Conservation (phyloP, 768 basidiomycete species). For the Psilocybe sp. region DNA sequence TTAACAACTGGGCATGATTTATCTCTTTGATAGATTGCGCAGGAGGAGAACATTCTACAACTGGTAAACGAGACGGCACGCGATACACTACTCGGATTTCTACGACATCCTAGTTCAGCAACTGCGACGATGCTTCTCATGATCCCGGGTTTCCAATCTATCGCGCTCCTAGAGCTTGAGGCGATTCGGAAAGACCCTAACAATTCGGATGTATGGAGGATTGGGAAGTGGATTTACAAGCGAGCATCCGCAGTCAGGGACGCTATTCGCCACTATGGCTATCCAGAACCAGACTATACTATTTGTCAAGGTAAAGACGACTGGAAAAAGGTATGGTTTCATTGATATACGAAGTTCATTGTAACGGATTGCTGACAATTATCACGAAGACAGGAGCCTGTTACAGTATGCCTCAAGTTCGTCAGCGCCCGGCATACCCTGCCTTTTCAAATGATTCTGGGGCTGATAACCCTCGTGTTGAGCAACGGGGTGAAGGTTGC, state of each 20-base stretch:
- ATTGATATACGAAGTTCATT: neutral
- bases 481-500: constrained; percentile 6
- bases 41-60: constrained; percentile 1
- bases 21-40: neutral
- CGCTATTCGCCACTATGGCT: neutral
- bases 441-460: constrained; percentile 1
- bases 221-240: constrained; percentile 3
- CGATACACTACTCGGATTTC: neutral
- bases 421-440: neutral
- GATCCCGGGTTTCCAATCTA: neutral
- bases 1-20: neutral
- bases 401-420: constrained; percentile 8
- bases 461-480: constrained; percentile 4
- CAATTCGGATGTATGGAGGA: neutral
- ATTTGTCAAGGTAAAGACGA: neutral
- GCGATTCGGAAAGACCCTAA: too few relatives aligned
- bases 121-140: neutral
- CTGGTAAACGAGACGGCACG: neutral
- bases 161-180: neutral
- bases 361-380: neutral
- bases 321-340: neutral
- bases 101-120: neutral
- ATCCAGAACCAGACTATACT: neutral
- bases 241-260: neutral
- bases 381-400: constrained; percentile 4